Percentiles rank a stretch among this genome's conserved stretches.
Conservation (phyloP, 352 stramenopile genomes). For the Thraustochytrium sp. region DNA sequence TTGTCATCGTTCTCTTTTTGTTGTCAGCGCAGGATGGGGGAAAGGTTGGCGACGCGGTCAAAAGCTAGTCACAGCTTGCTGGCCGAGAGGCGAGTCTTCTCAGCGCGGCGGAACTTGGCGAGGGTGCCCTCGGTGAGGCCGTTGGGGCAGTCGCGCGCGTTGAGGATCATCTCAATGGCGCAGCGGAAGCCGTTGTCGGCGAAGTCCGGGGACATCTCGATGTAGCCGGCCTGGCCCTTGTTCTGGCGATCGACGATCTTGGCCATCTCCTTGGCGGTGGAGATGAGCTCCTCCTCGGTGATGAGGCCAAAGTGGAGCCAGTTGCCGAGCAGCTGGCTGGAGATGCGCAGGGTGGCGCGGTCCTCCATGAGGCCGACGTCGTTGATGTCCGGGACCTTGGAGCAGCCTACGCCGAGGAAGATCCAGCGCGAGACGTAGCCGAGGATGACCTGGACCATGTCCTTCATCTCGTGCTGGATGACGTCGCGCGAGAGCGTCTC, state of each 20-base stretch:
- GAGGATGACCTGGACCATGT: conserved; percentile 49
- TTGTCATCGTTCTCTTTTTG: too few relatives aligned
- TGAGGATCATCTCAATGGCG: conserved; percentile 39
- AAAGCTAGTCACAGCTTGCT: conserved; percentile 25
- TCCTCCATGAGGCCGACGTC: conserved; percentile 51
- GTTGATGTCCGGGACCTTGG: conserved; percentile 51
- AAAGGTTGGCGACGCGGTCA: neutral
- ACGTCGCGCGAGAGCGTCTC: conserved; percentile 30
- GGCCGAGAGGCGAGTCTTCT: conserved; percentile 1
- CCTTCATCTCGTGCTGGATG: conserved; percentile 43
- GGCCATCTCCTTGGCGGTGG: conserved; percentile 32
- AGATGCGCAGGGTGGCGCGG: conserved; percentile 49
- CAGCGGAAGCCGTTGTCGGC: conserved; percentile 40
- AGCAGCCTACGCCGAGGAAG: conserved; percentile 48
- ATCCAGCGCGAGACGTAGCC: conserved; percentile 51
- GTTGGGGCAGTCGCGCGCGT: conserved; percentile 28
- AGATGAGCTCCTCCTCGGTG: conserved; percentile 34
- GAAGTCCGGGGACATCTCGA: conserved; percentile 25
- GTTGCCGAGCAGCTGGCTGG: conserved; percentile 47
- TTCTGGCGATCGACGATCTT: conserved; percentile 41
- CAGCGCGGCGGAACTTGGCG: conserved; percentile 40
- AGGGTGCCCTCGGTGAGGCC: conserved; percentile 39
- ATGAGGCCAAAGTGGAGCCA: conserved; percentile 43
- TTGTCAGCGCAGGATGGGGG: neutral
- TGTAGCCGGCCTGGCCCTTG: conserved; percentile 40